Conservation (phyloP, 2,329 filamentous ascomycete species). For the Paecilomyces niveus region DNA sequence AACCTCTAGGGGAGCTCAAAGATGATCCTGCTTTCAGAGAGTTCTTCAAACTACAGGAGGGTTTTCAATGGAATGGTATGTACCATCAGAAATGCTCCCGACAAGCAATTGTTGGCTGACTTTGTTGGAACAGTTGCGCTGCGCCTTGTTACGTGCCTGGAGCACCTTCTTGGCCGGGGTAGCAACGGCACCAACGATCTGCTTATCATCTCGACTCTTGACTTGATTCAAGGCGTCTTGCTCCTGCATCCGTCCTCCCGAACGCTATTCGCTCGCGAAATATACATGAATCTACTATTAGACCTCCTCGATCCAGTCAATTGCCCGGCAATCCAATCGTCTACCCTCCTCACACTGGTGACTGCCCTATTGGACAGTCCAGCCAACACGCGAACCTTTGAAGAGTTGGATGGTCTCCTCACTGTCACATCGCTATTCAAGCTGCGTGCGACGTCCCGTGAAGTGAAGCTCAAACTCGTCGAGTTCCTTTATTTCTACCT, state of each 20-base stretch:
- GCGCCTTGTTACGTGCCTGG: conserved; percentile 76
- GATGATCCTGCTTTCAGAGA: conserved; percentile 86
- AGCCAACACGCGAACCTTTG: conserved; percentile 83
- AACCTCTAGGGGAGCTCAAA: conserved; percentile 62
- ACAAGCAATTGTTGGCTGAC: not conserved
- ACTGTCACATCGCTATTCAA: conserved; percentile 92
- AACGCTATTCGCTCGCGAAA: conserved; percentile 76
- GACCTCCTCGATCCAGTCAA: conserved; percentile 91
- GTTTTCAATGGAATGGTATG: conserved; percentile 89
- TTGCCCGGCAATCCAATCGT: conserved; percentile 84
- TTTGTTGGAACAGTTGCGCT: conserved; percentile 56
- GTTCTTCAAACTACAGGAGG: conserved; percentile 94
- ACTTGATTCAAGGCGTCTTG: conserved; percentile 80
- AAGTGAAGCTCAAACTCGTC: conserved; percentile 91
- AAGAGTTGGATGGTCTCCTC: conserved; percentile 82
- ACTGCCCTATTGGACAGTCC: conserved; percentile 81
- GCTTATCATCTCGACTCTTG: conserved; percentile 78
- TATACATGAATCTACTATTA: conserved; percentile 93
- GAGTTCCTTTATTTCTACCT: conserved; percentile 99
- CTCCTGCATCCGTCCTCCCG: conserved; percentile 87
- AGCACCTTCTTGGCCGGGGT: conserved; percentile 75
- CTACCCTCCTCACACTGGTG: conserved; percentile 83
- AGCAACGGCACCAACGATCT: conserved; percentile 78
- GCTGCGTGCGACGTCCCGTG: conserved; percentile 71
- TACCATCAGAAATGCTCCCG: not conserved